These are phyloP conservation scores for Cercis canadensis DNA, from an alignment of 306 rosid species.

Conservation along the genomic window DNA sequence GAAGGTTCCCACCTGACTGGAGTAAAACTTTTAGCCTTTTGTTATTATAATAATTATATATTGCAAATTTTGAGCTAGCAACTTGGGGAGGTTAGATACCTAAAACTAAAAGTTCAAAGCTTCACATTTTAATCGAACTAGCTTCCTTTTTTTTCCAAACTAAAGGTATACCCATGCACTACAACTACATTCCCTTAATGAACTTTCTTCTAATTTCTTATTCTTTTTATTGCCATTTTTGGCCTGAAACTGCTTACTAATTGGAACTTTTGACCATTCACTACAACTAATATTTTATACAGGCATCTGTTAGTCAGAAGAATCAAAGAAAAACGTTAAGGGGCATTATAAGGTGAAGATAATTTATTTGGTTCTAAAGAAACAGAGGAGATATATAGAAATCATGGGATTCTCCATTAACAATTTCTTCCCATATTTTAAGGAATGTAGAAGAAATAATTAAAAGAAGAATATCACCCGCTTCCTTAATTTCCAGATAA, in stretches of 20 bases:
- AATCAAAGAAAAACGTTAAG: slow-evolving; percentile 30
- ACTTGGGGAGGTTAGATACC: slow-evolving; percentile 36
- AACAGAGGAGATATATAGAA: neutral
- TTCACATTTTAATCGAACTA: slow-evolving; percentile 11
- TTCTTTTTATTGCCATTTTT: neutral
- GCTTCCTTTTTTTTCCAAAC: neutral
- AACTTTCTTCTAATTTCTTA: neutral
- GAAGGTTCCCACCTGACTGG: slow-evolving; percentile 58
- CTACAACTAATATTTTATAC: slow-evolving; percentile 4
- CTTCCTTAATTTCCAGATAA: neutral
- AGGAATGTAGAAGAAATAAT: slow-evolving; percentile 11
- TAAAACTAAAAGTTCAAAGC: neutral
- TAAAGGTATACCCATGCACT: neutral
- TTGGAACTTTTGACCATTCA: neutral
- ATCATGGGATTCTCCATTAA: slow-evolving; percentile 35
- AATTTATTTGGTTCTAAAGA: slow-evolving; percentile 8
- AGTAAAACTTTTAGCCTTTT: slow-evolving; percentile 37
- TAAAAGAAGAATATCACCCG: neutral
- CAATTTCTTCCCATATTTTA: slow-evolving; percentile 16
- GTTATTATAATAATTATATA: slow-evolving; percentile 14
- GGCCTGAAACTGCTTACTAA: neutral
- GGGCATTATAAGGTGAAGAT: slow-evolving; percentile 14
- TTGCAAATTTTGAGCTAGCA: slow-evolving; percentile 19
- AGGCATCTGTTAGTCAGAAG: neutral
- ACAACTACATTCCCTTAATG: too few species aligned